Percentiles rank a stretch among this genome's conserved stretches.
Evolutionary conservation across 805 yeast genomes (phyloP).

Genomic region (Kockiozyma suomiensis): DNA sequence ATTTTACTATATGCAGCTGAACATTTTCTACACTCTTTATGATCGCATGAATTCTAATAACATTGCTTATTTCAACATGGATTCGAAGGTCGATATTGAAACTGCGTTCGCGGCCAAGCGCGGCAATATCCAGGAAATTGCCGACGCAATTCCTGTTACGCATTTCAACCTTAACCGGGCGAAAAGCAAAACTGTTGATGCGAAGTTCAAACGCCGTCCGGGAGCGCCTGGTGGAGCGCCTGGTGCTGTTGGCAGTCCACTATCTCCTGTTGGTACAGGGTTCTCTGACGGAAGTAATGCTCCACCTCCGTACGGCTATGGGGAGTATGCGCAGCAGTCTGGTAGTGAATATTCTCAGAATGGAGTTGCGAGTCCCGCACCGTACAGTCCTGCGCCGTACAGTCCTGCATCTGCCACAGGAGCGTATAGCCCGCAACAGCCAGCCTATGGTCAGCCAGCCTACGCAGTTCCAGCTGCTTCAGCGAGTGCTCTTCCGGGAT

Average conservation of each 20-base stretch:
- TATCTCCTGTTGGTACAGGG: neutral
- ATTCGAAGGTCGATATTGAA: constrained; percentile 64
- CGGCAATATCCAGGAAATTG: constrained; percentile 86
- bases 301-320: constrained; percentile 42
- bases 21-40: constrained; percentile 90
- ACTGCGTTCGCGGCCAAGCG: constrained; percentile 79
- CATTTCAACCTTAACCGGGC: constrained; percentile 60
- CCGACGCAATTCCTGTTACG: constrained; percentile 87
- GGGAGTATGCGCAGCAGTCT: constrained; percentile 15
- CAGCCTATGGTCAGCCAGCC: constrained; percentile 12
- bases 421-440: constrained; percentile 13
- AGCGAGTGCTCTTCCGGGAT: constrained; percentile 13
- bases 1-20: constrained; percentile 95
- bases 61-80: constrained; percentile 91
- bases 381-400: constrained; percentile 2
- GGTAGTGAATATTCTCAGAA: constrained; percentile 4
- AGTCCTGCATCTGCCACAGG: neutral
- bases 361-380: constrained; percentile 1
- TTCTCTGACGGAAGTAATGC: constrained; percentile 14
- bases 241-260: neutral
- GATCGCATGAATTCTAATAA: constrained; percentile 93
- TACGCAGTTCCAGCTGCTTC: neutral
- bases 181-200: constrained; percentile 20
- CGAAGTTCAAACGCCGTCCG: constrained; percentile 33
- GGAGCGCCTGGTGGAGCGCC: constrained; percentile 20